Evolutionary conservation across 805 yeast species (phyloP), one percentile per base, ranked within the genome.

Genomic region (Metschnikowia borealis): DNA sequence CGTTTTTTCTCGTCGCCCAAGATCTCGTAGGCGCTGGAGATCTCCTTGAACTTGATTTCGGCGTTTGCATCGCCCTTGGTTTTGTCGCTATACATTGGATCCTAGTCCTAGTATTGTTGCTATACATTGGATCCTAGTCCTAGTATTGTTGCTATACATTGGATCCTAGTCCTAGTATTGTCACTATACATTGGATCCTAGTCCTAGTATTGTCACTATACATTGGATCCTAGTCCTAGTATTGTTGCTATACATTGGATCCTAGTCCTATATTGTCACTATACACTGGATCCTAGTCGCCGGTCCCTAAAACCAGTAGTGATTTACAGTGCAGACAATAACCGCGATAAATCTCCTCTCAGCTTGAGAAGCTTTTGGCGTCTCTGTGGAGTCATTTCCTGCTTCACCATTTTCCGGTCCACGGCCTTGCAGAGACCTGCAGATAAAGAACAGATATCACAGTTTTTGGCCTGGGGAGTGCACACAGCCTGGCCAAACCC

Each of bases 401-500:
- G 42, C 17, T 54, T 61, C 11, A 78, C 48, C 33, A 80, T 52
- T 29, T 74, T 74, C 44, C 73, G 70, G 58, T 83, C 82, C 14
- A 74, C 83, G 34, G 80, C 78, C 35, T 79, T 74, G 57, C 96
- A 89, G 1, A 86, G 58, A 0, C 76, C 79, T 48, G 62, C 67
- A 14, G 79, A 81, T 59, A 84, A 67, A 3, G 78, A 61, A 58
- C 97, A 89, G 6, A 84, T 56, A 60, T 85, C 91, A 66, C 97
- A 89, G 53, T 85, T 75, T 44, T 75, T 68, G 4, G 83, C 83
- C 48, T 84, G 75, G 0, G 96, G 87, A 8, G 82, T 77, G 63
- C 97, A 91, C 2, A 91, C 78, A 0, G 85, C 83, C 65, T 91
- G 98, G 11, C 98, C 98, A 72, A 90, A 91, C 3, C 98, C 97